Base-by-base conservation (phyloP, 2,329 filamentous ascomycete genomes). In the Nectriaceae sp. region DNA sequence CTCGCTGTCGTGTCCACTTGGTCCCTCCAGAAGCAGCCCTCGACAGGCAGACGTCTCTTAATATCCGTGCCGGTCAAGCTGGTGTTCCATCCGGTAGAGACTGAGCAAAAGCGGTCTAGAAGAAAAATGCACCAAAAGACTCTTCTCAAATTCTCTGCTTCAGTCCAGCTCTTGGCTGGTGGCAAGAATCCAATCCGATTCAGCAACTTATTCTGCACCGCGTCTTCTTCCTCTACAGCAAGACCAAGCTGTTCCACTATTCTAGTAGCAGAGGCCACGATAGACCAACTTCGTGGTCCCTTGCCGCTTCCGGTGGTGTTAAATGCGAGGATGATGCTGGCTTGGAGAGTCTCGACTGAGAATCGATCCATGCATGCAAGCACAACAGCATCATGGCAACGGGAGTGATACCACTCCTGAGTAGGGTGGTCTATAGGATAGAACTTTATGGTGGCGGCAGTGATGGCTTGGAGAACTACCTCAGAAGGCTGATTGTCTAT, bases 71-170 rank as follows among this genome's bases (percentile, higher is more conserved):
- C 62, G 2, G 67, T 71, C 1, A 74, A 53, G 20, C 49, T 55
- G 11, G 52, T 46, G 5, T 60, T 60, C 57, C 57, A 72, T 5
- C 71, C 70, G 4, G 70, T 74, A 11, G 64, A 64, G 13, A 74
- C 69, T 61, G 60, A 59, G 55, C 65, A 69, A 62, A 76, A 75
- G 5, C 70, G 59, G 31, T 74, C 70, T 48, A 73, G 59, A 3
- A 68, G 54, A 49, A 74, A 74, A 3, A 72, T 63, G 11, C 65
- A 70, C 71, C 71, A 74, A 45, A 73, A 74, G 3, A 74, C 65
- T 1, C 71, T 56, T 2, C 72, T 59, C 5, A 70, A 54, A 47
- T 72, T 70, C 50, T 74, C 72, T 2, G 60, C 56, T 46, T 73
- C 70, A 1, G 56, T 56, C 71, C 71, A 74, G 19, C 52, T 61